phyloP scores from a whole-genome alignment of 179 eudicot species.

The Nepenthes alata region DNA sequence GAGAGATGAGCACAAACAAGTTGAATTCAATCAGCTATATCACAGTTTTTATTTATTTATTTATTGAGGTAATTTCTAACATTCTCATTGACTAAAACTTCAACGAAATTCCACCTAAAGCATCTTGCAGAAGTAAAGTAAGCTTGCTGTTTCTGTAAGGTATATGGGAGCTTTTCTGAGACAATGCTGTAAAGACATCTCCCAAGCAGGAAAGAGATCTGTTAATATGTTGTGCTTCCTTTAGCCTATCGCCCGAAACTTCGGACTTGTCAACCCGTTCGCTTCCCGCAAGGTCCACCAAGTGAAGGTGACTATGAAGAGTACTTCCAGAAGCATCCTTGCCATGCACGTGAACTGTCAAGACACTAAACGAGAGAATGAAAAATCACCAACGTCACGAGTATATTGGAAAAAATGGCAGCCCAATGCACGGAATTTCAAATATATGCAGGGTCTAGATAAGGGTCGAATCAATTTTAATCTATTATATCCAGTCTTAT shows the following conservation, averaged over 20 bases:
- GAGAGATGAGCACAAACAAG: neutral
- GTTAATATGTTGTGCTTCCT: slow-evolving; percentile 97
- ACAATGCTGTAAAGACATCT: slow-evolving; percentile 73
- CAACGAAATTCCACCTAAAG: slow-evolving; percentile 39
- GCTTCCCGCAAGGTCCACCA: slow-evolving; percentile 86
- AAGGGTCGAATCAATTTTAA: no score
- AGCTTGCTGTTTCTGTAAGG: slow-evolving; percentile 82
- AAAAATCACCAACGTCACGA: neutral
- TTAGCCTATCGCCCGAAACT: slow-evolving; percentile 87
- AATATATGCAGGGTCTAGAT: no score
- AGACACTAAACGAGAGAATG: slow-evolving; percentile 32
- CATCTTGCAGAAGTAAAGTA: slow-evolving; percentile 68
- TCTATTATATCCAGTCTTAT: no score
- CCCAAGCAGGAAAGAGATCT: slow-evolving; percentile 76
- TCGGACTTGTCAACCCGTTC: slow-evolving; percentile 65
- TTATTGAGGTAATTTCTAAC: no score
- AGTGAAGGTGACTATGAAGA: slow-evolving; percentile 58
- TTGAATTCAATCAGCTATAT: neutral
- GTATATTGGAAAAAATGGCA: neutral
- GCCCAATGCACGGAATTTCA: no score
- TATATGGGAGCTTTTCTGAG: slow-evolving; percentile 62
- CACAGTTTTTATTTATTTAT: no score
- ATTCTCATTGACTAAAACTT: no score
- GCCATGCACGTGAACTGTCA: slow-evolving; percentile 64
- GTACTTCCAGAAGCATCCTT: slow-evolving; percentile 63